Evolutionary conservation across 345 rosid genomes (phyloP), one percentile per base, ranked within the genome.

Genomic region (Camelina hispida): DNA sequence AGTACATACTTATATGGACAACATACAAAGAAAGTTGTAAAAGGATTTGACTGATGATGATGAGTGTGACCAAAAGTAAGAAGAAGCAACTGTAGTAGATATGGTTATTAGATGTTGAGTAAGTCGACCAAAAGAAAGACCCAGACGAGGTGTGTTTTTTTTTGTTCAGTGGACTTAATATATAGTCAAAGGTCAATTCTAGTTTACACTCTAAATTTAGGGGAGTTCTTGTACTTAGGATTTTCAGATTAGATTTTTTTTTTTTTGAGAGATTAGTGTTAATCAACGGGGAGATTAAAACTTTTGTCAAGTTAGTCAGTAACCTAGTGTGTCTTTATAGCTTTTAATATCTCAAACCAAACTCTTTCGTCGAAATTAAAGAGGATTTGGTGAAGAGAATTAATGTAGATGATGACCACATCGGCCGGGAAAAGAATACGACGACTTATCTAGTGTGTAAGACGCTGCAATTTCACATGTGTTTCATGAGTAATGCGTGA

Each of bases 151-250:
- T 37, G 22, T 48, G 44, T 7, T 54, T 51, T 53, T 8, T 32
- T 12, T 54, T 66, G 25, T 8, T 15, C 50, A 42, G 18, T 62
- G 23, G 44, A 20, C 46, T 17, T 13, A 34, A 9, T 15, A 35
- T 15, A 35, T 16, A 28, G 54, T 46, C 54, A 17, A 34, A 30
- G 18, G 30, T 17, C 43, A 13, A 4, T 64, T 46, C 28, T 13
- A 30, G 4, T 37, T 40, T 62, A 62, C 34, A 8, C 50, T 40
- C 66, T 40, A 61, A 62, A 40, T 62, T 23, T 62, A 62, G 52
- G 35, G 51, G 18, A 11, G 17, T 13, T 55, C 14, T 55, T 55
- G 17, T 10, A 23, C 34, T 16, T 54, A 6, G 11, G 35, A 28
- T 55, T 55, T 28, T 55, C 37, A 11, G 43, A 3, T 38, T 3